Conservation (phyloP, 2,329 filamentous ascomycete genomes). For the Trichoderma gracile region DNA sequence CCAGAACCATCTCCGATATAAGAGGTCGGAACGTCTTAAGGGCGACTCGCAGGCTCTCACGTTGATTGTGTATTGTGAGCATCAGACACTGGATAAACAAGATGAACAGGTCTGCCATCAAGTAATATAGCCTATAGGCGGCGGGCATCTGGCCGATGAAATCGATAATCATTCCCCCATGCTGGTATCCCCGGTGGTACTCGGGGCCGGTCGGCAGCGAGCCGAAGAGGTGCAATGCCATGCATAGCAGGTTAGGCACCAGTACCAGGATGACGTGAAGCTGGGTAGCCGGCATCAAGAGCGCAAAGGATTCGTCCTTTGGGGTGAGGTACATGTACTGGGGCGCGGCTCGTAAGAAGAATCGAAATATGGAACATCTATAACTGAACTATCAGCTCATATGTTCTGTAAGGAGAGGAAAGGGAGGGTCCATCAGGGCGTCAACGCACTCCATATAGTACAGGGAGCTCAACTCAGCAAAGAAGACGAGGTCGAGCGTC, state of each 20-base stretch:
- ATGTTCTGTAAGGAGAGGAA: not conserved
- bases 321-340: conserved; percentile 67
- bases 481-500: conserved; percentile 63
- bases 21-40: conserved; percentile 45
- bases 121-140: conserved; percentile 55
- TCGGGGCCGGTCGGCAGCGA: conserved; percentile 59
- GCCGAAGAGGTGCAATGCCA: conserved; percentile 60
- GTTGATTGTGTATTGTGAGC: conserved; percentile 62
- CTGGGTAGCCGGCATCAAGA: conserved; percentile 56
- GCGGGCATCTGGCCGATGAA: conserved; percentile 68
- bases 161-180: conserved; percentile 67
- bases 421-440: not conserved
- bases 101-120: conserved; percentile 58
- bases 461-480: conserved; percentile 63
- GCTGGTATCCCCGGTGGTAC: conserved; percentile 63
- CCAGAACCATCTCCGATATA: conserved; percentile 35
- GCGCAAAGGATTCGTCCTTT: conserved; percentile 57
- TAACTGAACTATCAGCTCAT: conserved; percentile 9
- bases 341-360: conserved; percentile 58
- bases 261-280: conserved; percentile 60
- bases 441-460: conserved; percentile 67
- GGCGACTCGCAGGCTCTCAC: conserved; percentile 55
- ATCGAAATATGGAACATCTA: conserved; percentile 66
- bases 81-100: conserved; percentile 62
- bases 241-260: conserved; percentile 60